Evolutionary conservation across 768 basidiomycete species (phyloP).

Genomic region (Lactarius quietus): DNA sequence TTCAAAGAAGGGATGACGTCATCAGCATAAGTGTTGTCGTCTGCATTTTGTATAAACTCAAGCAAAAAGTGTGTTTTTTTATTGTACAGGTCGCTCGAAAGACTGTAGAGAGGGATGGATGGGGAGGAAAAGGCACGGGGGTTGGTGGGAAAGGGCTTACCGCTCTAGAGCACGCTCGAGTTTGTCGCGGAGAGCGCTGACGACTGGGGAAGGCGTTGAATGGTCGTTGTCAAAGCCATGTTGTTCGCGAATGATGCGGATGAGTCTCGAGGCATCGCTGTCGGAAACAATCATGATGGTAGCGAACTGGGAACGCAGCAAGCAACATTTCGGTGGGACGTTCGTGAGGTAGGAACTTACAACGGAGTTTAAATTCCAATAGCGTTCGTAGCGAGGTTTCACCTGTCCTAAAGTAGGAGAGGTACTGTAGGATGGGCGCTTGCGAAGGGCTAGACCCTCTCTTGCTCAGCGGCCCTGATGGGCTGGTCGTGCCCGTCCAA

Average conservation of each 20-base stretch:
- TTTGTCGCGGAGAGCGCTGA: slow-evolving; percentile 13
- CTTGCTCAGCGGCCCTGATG: too few relatives aligned
- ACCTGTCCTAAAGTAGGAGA: too few relatives aligned
- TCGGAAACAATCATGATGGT: background rate
- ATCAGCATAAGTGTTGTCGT: slow-evolving; percentile 28
- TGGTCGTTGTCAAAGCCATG: slow-evolving; percentile 19
- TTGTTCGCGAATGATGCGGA: slow-evolving; percentile 9
- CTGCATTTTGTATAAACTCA: slow-evolving; percentile 33
- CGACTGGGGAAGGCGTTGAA: background rate
- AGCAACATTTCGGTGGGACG: too few relatives aligned
- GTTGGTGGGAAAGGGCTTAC: slow-evolving; percentile 5
- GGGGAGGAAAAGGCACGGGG: background rate
- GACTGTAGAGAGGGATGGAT: slow-evolving; percentile 8
- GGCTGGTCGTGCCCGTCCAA: too few relatives aligned
- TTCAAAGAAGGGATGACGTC: slow-evolving; percentile 20
- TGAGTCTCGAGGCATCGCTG: background rate
- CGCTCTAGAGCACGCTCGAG: slow-evolving; percentile 25
- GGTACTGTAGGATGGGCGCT: too few relatives aligned
- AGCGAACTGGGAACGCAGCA: background rate
- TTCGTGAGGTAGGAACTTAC: too few relatives aligned
- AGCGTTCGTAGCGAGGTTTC: too few relatives aligned
- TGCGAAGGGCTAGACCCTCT: too few relatives aligned
- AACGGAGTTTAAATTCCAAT: too few relatives aligned
- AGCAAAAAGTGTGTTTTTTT: slow-evolving; percentile 32
- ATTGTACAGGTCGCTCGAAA: slow-evolving; percentile 30